phyloP scores from a whole-genome alignment of 805 yeast genomes.

The Wickerhamiella vanderwaltii region DNA sequence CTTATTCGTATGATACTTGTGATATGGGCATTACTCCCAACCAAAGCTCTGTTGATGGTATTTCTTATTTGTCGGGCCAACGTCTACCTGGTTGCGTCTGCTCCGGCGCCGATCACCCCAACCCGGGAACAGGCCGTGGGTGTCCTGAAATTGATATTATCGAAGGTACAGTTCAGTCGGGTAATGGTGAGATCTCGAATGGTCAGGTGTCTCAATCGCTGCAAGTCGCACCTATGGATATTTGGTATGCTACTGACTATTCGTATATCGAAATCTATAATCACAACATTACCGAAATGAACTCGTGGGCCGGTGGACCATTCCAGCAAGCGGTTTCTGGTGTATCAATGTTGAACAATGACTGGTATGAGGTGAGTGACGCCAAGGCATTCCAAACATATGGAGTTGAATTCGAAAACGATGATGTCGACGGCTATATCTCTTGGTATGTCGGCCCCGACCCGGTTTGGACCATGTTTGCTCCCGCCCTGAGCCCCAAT shows the following conservation, averaged over 20 bases:
- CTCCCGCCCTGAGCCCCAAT: slow-evolving; percentile 72
- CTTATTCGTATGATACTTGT: slow-evolving; percentile 74
- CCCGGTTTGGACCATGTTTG: slow-evolving; percentile 62
- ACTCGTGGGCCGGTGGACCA: slow-evolving; percentile 85
- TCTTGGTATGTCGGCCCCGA: slow-evolving; percentile 77
- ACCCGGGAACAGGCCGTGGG: slow-evolving; percentile 75
- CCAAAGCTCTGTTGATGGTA: slow-evolving; percentile 83
- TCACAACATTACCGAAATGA: slow-evolving; percentile 59
- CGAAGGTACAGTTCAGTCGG: slow-evolving; percentile 57
- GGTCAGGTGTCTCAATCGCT: slow-evolving; percentile 86
- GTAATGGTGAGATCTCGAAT: slow-evolving; percentile 25
- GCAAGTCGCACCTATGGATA: slow-evolving; percentile 88
- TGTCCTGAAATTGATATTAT: slow-evolving; percentile 91
- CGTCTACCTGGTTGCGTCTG: slow-evolving; percentile 67
- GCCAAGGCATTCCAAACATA: slow-evolving; percentile 50
- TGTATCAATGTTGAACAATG: slow-evolving; percentile 58
- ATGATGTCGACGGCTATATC: slow-evolving; percentile 57
- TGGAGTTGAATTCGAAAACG: slow-evolving; percentile 69
- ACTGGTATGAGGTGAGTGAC: slow-evolving; percentile 65
- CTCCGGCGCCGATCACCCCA: slow-evolving; percentile 75
- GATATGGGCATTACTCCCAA: slow-evolving; percentile 93
- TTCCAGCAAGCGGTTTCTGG: slow-evolving; percentile 87
- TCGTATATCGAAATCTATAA: slow-evolving; percentile 65
- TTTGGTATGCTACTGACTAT: slow-evolving; percentile 90
- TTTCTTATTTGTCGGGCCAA: slow-evolving; percentile 79